These are phyloP conservation scores for Biscutella laevigata DNA, from an alignment of 441 rosid species.

Conservation along the genomic window DNA sequence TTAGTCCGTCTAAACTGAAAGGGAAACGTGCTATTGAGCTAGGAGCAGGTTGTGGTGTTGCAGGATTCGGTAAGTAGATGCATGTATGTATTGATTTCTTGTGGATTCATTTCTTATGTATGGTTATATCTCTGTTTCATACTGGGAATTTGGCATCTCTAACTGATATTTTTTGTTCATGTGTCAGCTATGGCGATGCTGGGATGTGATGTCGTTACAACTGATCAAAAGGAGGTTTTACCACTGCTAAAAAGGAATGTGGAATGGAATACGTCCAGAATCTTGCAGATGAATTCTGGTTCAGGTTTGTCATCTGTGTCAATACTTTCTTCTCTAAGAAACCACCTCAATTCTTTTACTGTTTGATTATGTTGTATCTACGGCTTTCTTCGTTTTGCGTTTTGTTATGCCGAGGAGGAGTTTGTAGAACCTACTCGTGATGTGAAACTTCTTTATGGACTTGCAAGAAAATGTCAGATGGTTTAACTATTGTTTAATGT, in stretches of 20 bases:
- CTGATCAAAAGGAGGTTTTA: slow-evolving; percentile 80
- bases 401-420: not conserved
- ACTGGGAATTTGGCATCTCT: slow-evolving; percentile 1
- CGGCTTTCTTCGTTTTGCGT: not conserved
- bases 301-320: slow-evolving; percentile 44
- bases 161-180: slow-evolving; percentile 15
- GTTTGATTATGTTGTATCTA: not conserved
- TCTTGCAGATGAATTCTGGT: slow-evolving; percentile 62
- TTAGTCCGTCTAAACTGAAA: slow-evolving; percentile 70
- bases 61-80: slow-evolving; percentile 74
- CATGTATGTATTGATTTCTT: slow-evolving; percentile 17
- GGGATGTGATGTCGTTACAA: slow-evolving; percentile 77
- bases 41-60: slow-evolving; percentile 97
- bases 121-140: slow-evolving; percentile 8
- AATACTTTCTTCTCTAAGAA: not conserved
- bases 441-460: not conserved
- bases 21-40: slow-evolving; percentile 89
- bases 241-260: slow-evolving; percentile 72
- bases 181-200: slow-evolving; percentile 78
- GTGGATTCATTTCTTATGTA: slow-evolving; percentile 2
- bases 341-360: not conserved
- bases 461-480: not conserved
- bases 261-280: slow-evolving; percentile 66
- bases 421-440: not conserved
- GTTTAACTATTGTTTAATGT: not conserved